Base-by-base conservation (phyloP, 2,329 filamentous ascomycete species). In the Beauveria sp. region DNA sequence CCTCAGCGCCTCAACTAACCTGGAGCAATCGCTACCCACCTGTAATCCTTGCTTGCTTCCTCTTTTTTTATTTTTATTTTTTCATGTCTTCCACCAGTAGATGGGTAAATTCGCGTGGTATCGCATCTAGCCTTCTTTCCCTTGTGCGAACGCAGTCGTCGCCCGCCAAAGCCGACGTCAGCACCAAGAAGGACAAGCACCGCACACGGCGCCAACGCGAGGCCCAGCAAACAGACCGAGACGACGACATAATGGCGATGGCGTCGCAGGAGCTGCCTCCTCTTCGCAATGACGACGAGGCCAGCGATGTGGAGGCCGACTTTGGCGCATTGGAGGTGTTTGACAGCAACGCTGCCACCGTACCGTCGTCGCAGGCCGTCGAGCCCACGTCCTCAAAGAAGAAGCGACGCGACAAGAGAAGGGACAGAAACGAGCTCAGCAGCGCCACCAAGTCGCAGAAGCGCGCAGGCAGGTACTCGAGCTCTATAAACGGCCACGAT, bases 291-390 rank as follows among this genome's bases (percentile, higher is more conserved):
- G 63, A 67, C 42, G 63, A 64, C 58, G 63, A 69, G 31, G 55
- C 55, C 22, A 65, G 70, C 16, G 64, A 67, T 28, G 66, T 63
- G 22, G 64, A 74, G 49, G 66, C 65, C 45, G 71, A 74, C 56
- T 75, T 75, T 61, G 74, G 73, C 24, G 60, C 71, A 26, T 69
- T 76, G 56, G 72, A 75, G 53, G 73, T 76, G 68, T 76, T 76
- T 59, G 72, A 75, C 63, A 76, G 73, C 67, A 75, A 73, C 64
- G 65, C 70, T 53, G 66, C 69, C n/a, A 71, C 70, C 53, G 14
- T 16, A 38, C 34, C 34, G 14, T 69, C 71, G 7, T 71, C 72
- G 7, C 70, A 71, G 57, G 46, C 66, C 8, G 62, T 67, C 31
- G 57, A 62, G 24, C 46, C 60, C 26, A 34, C 64, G 8, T 65